Evolutionary conservation across 1,284 basidiomycete genomes (phyloP).

Genomic region (Pisolithus thermaeus): DNA sequence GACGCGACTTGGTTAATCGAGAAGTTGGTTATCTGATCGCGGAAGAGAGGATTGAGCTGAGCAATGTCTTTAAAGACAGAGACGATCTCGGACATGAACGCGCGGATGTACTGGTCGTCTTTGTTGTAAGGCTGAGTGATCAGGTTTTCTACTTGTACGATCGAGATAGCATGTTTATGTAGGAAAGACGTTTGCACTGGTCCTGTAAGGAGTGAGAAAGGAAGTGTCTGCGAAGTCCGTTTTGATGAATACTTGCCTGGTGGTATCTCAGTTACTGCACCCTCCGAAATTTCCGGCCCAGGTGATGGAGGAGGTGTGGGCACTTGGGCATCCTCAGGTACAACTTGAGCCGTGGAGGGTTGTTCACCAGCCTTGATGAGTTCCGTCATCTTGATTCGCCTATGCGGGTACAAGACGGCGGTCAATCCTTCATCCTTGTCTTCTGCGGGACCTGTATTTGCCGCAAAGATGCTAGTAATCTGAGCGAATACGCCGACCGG

Average conservation of each 20-base stretch:
- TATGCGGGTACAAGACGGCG: constrained; percentile 92
- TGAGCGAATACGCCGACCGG: constrained; percentile 96
- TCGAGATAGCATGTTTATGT: constrained; percentile 83
- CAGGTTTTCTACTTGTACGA: constrained; percentile 89
- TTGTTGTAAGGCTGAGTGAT: constrained; percentile 82
- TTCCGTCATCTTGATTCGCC: constrained; percentile 88
- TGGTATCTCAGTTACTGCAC: constrained; percentile 12
- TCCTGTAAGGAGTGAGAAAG: constrained; percentile 26
- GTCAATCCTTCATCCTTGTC: constrained; percentile 85
- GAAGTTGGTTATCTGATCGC: constrained; percentile 97
- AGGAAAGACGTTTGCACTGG: constrained; percentile 87
- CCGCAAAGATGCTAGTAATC: constrained; percentile 91
- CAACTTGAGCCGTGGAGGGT: constrained; percentile 43
- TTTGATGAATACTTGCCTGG: constrained; percentile 11
- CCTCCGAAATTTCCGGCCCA: constrained; percentile 26
- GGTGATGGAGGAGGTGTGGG: constrained; percentile 48
- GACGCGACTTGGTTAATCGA: constrained; percentile 91
- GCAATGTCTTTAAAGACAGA: constrained; percentile 99
- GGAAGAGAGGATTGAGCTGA: constrained; percentile 94
- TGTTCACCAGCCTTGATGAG: constrained; percentile 65
- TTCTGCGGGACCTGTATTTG: constrained; percentile 53
- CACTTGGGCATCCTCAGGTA: constrained; percentile 38
- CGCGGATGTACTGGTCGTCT: constrained; percentile 90
- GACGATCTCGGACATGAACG: constrained; percentile 95
- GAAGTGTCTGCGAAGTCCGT: not conserved